Conservation (phyloP, 345 rosid species). For the Orychophragmus violaceus region DNA sequence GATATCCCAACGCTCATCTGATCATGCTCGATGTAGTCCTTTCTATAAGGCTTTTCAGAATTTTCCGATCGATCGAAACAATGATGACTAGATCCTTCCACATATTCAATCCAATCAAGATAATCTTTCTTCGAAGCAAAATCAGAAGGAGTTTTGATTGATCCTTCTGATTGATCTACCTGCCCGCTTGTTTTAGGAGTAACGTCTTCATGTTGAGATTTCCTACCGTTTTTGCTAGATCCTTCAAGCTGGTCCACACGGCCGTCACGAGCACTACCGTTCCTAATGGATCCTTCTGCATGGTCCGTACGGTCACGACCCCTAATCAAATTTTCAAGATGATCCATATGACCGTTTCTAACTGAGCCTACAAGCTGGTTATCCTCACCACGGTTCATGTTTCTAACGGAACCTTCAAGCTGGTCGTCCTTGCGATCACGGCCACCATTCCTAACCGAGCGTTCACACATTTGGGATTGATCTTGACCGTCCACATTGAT, state of each 20-base stretch:
- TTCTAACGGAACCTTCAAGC: constrained; percentile 2
- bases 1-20: constrained; percentile 10
- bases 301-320: constrained; percentile 14
- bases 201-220: neutral
- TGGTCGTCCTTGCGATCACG: constrained; percentile 18
- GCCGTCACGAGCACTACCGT: neutral
- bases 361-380: constrained; percentile 6
- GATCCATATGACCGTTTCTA: constrained; percentile 22
- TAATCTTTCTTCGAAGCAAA: constrained; percentile 25
- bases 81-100: constrained; percentile 33
- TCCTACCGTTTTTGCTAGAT: constrained; percentile 4
- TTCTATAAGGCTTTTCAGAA: neutral
- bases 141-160: neutral
- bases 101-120: constrained; percentile 31
- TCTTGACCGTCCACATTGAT: constrained; percentile 6
- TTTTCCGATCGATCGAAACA: constrained; percentile 23
- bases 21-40: neutral
- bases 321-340: constrained; percentile 24
- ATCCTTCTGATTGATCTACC: neutral
- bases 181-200: neutral
- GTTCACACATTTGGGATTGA: neutral
- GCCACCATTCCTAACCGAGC: constrained; percentile 8
- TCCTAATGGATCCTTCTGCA: neutral
- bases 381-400: constrained; percentile 5
- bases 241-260: constrained; percentile 4